Base-by-base conservation (phyloP, 1,284 basidiomycete species). In the Bondarzewia mesenterica region DNA sequence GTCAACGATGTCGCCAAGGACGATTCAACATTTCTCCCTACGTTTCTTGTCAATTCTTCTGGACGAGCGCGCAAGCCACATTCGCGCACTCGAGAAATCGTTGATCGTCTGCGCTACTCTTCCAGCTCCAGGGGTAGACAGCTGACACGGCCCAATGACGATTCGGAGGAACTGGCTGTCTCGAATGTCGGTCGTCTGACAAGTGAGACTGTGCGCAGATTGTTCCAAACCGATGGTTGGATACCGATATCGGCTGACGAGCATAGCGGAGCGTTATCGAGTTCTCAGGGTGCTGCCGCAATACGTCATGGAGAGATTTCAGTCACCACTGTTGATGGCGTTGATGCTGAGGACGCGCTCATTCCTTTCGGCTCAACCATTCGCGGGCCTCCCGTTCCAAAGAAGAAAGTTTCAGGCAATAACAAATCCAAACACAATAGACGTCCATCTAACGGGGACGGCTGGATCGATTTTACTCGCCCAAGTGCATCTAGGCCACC, bases 141-240 rank as follows among this genome's bases (percentile, higher is more conserved):
- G 7, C 22, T 40, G 16, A 40, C 38, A 1, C n/a, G 21, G 21
- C 18, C 38, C 41, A 16, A 49, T 46, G 41, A n/a, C 38, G 12
- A 44, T 27, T 16, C 14, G 41, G 22, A 36, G 36, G 20, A 32
- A 38, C 16, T 38, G 41, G 21, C 43, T 16, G n/a, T 42, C 27
- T 5, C 48, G 38, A 7, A 27, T 15, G 7, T 39, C 43, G 26
- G 40, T 45, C 21, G 43, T 42, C 36, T 37, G 42, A 18, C 32
- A 41, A 14, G 48, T 53, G 23, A 18, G 6, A 38, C 48, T 21
- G 53, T 55, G 38, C 47, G 51, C 42, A 47, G 43, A 7, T 46
- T 54, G 16, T 55, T 55, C 50, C 54, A 55, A 46, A 47, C 37
- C 40, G 54, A 55, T 29, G 54, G 54, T 18, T 55, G 54, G 54